Conservation (phyloP, 176 grass and related monocot genomes). For the sorghum (Sorghum bicolor) region DNA sequence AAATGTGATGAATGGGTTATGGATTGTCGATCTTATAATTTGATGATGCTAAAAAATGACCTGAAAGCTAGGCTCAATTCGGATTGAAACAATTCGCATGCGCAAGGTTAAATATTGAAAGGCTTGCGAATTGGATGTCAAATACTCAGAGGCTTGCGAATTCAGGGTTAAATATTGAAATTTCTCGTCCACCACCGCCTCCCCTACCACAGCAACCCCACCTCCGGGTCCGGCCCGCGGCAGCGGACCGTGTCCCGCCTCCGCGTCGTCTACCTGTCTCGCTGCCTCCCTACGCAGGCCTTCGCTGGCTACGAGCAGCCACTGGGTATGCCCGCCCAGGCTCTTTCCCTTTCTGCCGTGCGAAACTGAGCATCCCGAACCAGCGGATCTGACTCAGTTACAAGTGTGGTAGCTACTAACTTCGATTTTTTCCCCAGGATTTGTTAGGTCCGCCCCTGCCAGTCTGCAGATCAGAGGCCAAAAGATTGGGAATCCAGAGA, state of each 20-base stretch:
- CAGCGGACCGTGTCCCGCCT: constrained; percentile 5
- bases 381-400: background rate
- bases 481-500: background rate
- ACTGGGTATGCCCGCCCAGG: background rate
- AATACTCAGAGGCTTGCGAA: too few relatives aligned
- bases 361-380: background rate
- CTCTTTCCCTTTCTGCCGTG: background rate
- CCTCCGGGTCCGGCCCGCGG: background rate
- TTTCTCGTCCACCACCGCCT: constrained; percentile 22
- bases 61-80: too few relatives aligned
- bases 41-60: too few relatives aligned
- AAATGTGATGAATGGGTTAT: too few relatives aligned
- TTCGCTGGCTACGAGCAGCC: background rate
- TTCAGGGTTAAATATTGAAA: too few relatives aligned
- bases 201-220: background rate
- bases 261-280: too few relatives aligned
- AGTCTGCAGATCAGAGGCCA: background rate
- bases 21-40: too few relatives aligned
- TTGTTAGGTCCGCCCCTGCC: background rate
- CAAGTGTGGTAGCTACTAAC: background rate
- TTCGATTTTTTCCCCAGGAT: background rate
- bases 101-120: too few relatives aligned
- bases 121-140: too few relatives aligned
- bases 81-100: too few relatives aligned
- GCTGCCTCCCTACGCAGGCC: background rate